These are phyloP conservation scores for Amyloporia xantha DNA, from an alignment of 768 basidiomycete genomes.

Conservation along the genomic window DNA sequence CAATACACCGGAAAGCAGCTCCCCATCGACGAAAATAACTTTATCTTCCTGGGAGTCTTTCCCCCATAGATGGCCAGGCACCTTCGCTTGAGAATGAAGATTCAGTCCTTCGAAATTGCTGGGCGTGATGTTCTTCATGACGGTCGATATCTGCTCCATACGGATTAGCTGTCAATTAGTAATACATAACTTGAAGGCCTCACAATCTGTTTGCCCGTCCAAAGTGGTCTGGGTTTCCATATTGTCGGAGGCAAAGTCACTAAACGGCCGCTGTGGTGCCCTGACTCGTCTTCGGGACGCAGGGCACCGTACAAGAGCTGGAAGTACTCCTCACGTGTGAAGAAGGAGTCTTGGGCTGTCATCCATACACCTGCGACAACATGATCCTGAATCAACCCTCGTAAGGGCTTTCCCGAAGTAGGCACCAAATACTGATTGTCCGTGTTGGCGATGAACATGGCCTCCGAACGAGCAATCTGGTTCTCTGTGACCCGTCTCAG, in stretches of 20 bases:
- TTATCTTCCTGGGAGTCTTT: conserved; percentile 72
- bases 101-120: conserved; percentile 73
- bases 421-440: conserved; percentile 99
- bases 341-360: conserved; percentile 93
- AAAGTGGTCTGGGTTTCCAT: conserved; percentile 84
- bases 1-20: conserved; percentile 87
- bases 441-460: conserved; percentile 90
- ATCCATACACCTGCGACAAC: conserved; percentile 99
- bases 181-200: conserved; percentile 21
- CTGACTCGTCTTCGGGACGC: conserved; percentile 75
- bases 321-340: conserved; percentile 92
- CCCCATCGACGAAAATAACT: conserved; percentile 87
- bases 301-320: conserved; percentile 94
- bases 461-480: conserved; percentile 91
- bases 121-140: conserved; percentile 90
- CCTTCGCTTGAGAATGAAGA: conserved; percentile 80
- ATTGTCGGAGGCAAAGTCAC: conserved; percentile 85
- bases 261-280: conserved; percentile 50
- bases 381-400: conserved; percentile 98
- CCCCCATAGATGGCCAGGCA: conserved; percentile 83
- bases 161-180: conserved; percentile 5
- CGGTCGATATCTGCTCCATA: conserved; percentile 74
- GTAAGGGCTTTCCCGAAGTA: conserved; percentile 94
- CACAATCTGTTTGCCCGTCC: conserved; percentile 98
- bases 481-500: conserved; percentile 53